phyloP scores from a whole-genome alignment of 129 eudicot species.

The Dittrichia graveolens region DNA sequence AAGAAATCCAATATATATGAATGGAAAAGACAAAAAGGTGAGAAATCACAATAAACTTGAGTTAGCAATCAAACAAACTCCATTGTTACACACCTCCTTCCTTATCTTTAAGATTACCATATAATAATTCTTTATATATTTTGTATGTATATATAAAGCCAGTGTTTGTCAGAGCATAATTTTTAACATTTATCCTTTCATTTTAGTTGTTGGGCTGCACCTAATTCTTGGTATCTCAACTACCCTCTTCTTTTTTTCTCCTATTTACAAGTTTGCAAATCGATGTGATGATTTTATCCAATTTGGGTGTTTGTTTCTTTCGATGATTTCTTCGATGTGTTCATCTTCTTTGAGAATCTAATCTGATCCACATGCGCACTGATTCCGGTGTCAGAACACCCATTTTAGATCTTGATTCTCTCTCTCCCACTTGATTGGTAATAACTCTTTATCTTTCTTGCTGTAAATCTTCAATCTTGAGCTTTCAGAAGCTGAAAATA shows the following conservation, averaged over 20 bases:
- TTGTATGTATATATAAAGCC: no score
- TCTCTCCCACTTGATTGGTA: conserved; percentile 27
- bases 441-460: not conserved
- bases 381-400: conserved; percentile 32
- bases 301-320: not conserved
- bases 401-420: conserved; percentile 30
- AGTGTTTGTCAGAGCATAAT: not conserved
- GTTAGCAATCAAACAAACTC: not conserved
- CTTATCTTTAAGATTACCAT: not conserved
- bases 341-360: conserved; percentile 23
- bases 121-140: not conserved
- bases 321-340: conserved; percentile 21
- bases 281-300: not conserved
- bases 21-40: not conserved
- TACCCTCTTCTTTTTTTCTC: conserved; percentile 26
- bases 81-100: conserved; percentile 23
- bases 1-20: not conserved
- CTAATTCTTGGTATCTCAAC: conserved; percentile 45
- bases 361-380: conserved; percentile 37
- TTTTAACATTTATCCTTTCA: conserved; percentile 2
- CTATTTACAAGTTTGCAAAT: conserved; percentile 7
- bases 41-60: not conserved
- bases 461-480: conserved; percentile 3
- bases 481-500: not conserved
- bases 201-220: conserved; percentile 35